A percentile compares a stretch with the other conserved stretches of the same genome.
Evolutionary conservation across 352 stramenopile species (phyloP).

Genomic region (Globisporangium okanoganense): DNA sequence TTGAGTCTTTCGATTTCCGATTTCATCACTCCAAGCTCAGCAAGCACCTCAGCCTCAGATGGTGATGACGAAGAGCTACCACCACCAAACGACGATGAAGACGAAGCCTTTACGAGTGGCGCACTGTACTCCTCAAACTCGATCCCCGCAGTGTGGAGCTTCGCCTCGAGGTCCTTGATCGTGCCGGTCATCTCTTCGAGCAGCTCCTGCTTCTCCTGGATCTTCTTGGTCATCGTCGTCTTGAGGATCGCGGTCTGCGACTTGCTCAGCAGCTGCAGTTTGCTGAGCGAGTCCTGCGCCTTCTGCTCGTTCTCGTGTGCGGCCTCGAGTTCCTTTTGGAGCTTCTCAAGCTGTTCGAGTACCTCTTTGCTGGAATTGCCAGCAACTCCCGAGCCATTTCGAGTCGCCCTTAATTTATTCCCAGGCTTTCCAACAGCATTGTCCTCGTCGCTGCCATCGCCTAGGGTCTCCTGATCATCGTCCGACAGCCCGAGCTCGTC

Average conservation of each 20-base stretch:
- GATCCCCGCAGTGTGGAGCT: conserved; percentile 50
- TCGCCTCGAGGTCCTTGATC: conserved; percentile 61
- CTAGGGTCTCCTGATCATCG: conserved; percentile 30
- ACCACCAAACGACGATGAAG: not conserved
- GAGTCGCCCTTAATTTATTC: conserved; percentile 2
- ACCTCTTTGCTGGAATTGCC: conserved; percentile 14
- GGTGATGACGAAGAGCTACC: conserved; percentile 4
- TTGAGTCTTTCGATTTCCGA: conserved; percentile 66
- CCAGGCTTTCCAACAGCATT: not conserved
- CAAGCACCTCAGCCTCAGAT: conserved; percentile 41
- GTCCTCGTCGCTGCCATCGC: conserved; percentile 13
- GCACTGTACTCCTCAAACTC: conserved; percentile 28
- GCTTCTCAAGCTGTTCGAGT: conserved; percentile 44
- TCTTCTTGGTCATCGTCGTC: conserved; percentile 76
- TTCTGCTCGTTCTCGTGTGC: conserved; percentile 67
- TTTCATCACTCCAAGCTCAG: conserved; percentile 70
- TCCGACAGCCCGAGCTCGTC: conserved; percentile 79
- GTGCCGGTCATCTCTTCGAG: conserved; percentile 59
- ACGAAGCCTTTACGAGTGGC: conserved; percentile 10
- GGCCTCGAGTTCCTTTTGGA: conserved; percentile 51
- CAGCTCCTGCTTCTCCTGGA: conserved; percentile 60
- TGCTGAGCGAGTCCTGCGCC: conserved; percentile 73
- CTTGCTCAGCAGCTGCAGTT: conserved; percentile 81
- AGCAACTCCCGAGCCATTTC: conserved; percentile 4
- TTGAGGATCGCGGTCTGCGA: conserved; percentile 84